Base-by-base conservation (phyloP, 495 filamentous ascomycete genomes). In the Penicillium atrosanguineum region DNA sequence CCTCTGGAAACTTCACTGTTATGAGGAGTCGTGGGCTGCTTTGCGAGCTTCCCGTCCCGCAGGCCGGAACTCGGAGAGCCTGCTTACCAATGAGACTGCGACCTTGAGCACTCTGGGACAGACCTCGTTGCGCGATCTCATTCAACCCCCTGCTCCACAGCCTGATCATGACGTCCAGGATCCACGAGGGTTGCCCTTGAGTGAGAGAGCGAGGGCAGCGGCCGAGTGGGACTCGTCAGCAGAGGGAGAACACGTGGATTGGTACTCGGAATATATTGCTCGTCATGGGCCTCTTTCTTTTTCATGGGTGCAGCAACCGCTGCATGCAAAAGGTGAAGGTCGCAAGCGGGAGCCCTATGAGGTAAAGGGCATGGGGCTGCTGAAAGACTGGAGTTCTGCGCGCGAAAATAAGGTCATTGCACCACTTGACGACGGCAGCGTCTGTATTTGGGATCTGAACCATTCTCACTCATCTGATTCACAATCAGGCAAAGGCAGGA, bases 261-360 rank as follows among this genome's bases (percentile, higher is more conserved):
- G 89, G 85, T 96, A 95, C 59, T 82, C 86, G 46, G 91, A 96
- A 69, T 96, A 89, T 66, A 87, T 93, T 56, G 89, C 90, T 23
- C 79, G 91, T 20, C 80, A 94, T 72, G 90, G 82, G 0, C 86
- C 88, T 0, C 79, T 91, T 26, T 79, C 77, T 6, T 70, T 89
- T 26, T 87, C 78, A 59, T 96, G 91, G 91, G 73, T 93, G 43
- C 81, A 89, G 59, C 77, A 83, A 46, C 81, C 83, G 15, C 68
- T 67, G 15, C 63, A 69, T 18, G 55, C 56, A 18, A 61, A 65
- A 4, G 61, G 62, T 6, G 59, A 65, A 7, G 56, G 63, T 1
- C 60, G 63, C 6, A 53, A 58, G 26, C 64, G 63, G 23, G 82
- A 86, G 52, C 74, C 79, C 6, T 76, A 82, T 31, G 73, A 78